These are phyloP conservation scores for Pholiota conissans DNA, from an alignment of 768 basidiomycete genomes.

Conservation along the genomic window DNA sequence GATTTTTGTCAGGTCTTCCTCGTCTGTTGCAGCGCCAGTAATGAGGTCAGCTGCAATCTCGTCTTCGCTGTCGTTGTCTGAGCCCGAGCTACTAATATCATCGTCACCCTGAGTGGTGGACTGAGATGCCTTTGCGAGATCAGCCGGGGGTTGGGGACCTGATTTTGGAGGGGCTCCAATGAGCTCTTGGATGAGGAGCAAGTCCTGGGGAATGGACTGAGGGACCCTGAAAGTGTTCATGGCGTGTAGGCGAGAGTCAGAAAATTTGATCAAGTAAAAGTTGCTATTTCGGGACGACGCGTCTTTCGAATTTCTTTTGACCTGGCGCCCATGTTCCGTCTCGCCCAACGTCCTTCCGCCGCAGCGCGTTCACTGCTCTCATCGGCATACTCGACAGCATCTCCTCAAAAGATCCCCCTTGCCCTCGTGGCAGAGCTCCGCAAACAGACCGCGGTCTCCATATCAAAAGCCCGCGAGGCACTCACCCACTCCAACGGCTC, in stretches of 20 bases:
- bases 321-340: conserved; percentile 14
- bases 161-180: conserved; percentile 48
- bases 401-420: conserved; percentile 56
- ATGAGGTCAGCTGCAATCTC: conserved; percentile 71
- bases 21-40: conserved; percentile 27
- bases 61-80: conserved; percentile 58
- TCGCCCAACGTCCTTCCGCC: conserved; percentile 15
- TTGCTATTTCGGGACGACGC: conserved; percentile 23
- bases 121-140: background rate
- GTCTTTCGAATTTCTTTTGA: conserved; percentile 8
- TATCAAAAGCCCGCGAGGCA: conserved; percentile 88
- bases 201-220: conserved; percentile 65
- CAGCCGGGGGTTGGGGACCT: conserved; percentile 1
- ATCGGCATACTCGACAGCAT: conserved; percentile 49
- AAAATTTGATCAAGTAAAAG: conserved; percentile 14
- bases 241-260: conserved; percentile 8
- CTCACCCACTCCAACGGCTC: conserved; percentile 74
- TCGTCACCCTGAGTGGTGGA: conserved; percentile 31
- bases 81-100: conserved; percentile 52
- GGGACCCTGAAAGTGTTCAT: conserved; percentile 62
- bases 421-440: conserved; percentile 86
- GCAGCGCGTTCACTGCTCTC: conserved; percentile 24
- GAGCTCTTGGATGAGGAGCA: conserved; percentile 70
- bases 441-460: conserved; percentile 77
- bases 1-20: conserved; percentile 34